These are phyloP conservation scores for Sophora flavescens DNA, from an alignment of 306 rosid species.

Conservation along the genomic window DNA sequence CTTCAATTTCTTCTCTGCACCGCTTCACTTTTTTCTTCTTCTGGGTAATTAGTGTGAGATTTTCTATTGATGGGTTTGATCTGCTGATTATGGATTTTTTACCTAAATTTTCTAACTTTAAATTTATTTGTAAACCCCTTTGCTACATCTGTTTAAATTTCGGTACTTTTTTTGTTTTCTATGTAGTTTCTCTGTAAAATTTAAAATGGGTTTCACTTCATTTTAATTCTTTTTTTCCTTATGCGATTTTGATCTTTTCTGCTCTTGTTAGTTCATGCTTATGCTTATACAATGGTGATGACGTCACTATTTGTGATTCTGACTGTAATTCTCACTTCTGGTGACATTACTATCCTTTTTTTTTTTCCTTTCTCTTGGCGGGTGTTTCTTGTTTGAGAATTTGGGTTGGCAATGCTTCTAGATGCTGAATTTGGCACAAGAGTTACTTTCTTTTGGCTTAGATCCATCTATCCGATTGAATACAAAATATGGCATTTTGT, in stretches of 20 bases:
- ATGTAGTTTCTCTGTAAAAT: not conserved
- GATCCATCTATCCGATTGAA: constrained; percentile 53
- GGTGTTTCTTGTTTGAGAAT: constrained; percentile 41
- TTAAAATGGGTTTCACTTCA: constrained; percentile 38
- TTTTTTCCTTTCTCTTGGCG: constrained; percentile 5
- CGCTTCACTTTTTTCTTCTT: not conserved
- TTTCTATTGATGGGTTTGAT: constrained; percentile 53
- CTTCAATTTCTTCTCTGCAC: constrained; percentile 4
- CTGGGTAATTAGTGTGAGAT: constrained; percentile 26
- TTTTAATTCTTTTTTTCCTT: not conserved
- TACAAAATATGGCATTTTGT: constrained; percentile 42
- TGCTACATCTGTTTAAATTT: constrained; percentile 25
- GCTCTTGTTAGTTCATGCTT: not conserved
- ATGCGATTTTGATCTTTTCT: constrained; percentile 12
- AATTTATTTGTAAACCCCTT: constrained; percentile 11
- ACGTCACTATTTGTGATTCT: constrained; percentile 31
- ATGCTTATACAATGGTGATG: constrained; percentile 18
- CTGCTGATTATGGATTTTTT: constrained; percentile 43
- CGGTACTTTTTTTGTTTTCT: constrained; percentile 5
- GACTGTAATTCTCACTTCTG: constrained; percentile 20
- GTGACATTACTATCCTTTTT: not conserved
- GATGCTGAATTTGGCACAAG: constrained; percentile 33
- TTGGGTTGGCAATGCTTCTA: constrained; percentile 31
- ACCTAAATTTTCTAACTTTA: not conserved
- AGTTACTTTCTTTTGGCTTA: constrained; percentile 43